phyloP scores from a whole-genome alignment of 2,329 filamentous ascomycete species.

The Alternaria sp. region DNA sequence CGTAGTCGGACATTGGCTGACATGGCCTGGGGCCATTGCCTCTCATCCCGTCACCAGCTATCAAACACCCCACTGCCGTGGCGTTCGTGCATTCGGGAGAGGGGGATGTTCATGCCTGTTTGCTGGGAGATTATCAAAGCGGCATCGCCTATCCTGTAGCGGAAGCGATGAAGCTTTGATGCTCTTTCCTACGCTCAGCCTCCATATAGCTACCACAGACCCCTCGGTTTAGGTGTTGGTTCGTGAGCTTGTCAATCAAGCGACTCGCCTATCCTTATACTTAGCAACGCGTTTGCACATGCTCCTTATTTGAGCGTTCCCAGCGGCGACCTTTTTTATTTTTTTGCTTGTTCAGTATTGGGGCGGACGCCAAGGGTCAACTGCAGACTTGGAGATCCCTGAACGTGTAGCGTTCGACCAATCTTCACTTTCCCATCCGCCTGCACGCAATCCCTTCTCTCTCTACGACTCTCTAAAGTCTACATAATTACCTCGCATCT shows the following conservation, averaged over 20 bases:
- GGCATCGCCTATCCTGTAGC: slow-evolving; percentile 3
- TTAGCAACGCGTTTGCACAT: slow-evolving; percentile 6
- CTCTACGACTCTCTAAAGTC: slow-evolving; percentile 15
- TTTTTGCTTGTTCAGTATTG: slow-evolving; percentile 18
- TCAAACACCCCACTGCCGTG: slow-evolving; percentile 42
- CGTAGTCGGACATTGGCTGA: slow-evolving; percentile 37
- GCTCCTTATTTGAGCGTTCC: slow-evolving; percentile 7
- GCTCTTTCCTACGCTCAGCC: neutral
- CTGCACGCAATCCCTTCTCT: slow-evolving; percentile 38
- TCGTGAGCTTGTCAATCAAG: slow-evolving; percentile 12
- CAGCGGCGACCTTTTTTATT: slow-evolving; percentile 18
- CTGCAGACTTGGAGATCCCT: slow-evolving; percentile 29
- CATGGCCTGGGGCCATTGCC: slow-evolving; percentile 12
- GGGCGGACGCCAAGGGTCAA: slow-evolving; percentile 35
- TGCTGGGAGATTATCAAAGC: slow-evolving; percentile 22
- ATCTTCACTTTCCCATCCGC: slow-evolving; percentile 21
- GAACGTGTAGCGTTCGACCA: slow-evolving; percentile 33
- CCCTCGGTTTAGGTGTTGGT: slow-evolving; percentile 16
- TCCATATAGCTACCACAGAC: slow-evolving; percentile 29
- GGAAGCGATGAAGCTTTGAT: slow-evolving; percentile 16
- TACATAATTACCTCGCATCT: neutral
- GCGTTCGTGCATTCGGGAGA: slow-evolving; percentile 22
- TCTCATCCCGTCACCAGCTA: slow-evolving; percentile 23
- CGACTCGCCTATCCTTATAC: slow-evolving; percentile 5
- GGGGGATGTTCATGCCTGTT: slow-evolving; percentile 19